Evolutionary conservation across 2,329 filamentous ascomycete genomes (phyloP).

Genomic region (Leptographium lundbergii): DNA sequence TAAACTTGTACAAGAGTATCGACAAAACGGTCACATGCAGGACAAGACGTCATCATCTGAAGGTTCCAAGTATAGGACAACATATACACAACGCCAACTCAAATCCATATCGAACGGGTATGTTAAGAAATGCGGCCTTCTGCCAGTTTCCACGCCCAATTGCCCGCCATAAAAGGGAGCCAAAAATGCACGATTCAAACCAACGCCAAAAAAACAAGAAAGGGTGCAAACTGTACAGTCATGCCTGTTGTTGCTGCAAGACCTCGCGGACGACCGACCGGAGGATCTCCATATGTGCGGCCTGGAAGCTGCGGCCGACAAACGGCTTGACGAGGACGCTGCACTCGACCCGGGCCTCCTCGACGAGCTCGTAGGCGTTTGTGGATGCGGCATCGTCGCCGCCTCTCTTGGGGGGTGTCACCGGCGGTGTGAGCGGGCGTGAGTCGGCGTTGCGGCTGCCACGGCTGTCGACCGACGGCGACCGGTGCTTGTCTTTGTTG

Average conservation of each 20-base stretch:
- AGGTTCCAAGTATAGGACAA: no score
- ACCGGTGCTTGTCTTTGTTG: no score
- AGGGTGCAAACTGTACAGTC: background rate
- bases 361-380: slow-evolving; percentile 21
- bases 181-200: no score
- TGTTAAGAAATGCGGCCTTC: no score
- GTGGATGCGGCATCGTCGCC: slow-evolving; percentile 2
- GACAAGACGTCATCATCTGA: no score
- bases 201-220: no score
- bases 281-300: slow-evolving; percentile 20
- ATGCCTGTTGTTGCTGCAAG: background rate
- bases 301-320: slow-evolving; percentile 19
- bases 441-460: background rate
- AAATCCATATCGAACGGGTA: no score
- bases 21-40: no score
- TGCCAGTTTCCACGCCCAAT: no score
- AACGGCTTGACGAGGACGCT: slow-evolving; percentile 21
- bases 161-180: no score
- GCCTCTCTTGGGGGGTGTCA: background rate
- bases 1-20: background rate
- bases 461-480: no score
- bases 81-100: no score
- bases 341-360: slow-evolving; percentile 21
- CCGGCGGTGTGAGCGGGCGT: background rate
- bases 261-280: slow-evolving; percentile 18